phyloP scores from a whole-genome alignment of 805 yeast genomes.

The Maudiozyma serrabonitensis region DNA sequence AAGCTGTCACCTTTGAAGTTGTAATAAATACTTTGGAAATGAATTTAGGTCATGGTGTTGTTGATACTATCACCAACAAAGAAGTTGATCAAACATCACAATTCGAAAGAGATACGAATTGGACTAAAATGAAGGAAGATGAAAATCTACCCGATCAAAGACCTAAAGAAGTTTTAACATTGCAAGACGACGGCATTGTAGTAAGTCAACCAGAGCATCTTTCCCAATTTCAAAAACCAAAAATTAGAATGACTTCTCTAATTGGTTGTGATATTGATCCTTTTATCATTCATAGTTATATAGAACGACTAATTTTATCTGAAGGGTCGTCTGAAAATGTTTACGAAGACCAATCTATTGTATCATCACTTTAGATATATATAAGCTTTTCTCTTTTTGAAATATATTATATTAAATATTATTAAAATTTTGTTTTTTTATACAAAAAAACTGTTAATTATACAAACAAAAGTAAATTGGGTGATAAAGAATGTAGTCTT shows the following conservation, averaged over 20 bases:
- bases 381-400: background rate
- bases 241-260: constrained; percentile 28
- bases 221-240: constrained; percentile 8
- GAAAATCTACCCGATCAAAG: constrained; percentile 12
- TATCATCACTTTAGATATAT: background rate
- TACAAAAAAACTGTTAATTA: background rate
- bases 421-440: background rate
- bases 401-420: background rate
- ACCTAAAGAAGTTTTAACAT: background rate
- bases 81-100: constrained; percentile 7
- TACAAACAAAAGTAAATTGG: background rate
- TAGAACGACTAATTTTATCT: constrained; percentile 14
- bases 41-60: constrained; percentile 18
- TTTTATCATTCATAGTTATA: constrained; percentile 32
- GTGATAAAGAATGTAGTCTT: background rate
- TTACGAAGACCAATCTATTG: background rate
- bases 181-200: background rate
- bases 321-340: background rate
- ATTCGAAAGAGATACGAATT: constrained; percentile 25
- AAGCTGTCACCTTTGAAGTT: constrained; percentile 22
- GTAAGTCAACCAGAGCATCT: background rate
- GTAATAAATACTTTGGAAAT: constrained; percentile 21
- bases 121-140: constrained; percentile 23
- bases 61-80: background rate
- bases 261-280: constrained; percentile 35